Conservation (phyloP, 495 filamentous ascomycete genomes). For the Lepraria neglecta region DNA sequence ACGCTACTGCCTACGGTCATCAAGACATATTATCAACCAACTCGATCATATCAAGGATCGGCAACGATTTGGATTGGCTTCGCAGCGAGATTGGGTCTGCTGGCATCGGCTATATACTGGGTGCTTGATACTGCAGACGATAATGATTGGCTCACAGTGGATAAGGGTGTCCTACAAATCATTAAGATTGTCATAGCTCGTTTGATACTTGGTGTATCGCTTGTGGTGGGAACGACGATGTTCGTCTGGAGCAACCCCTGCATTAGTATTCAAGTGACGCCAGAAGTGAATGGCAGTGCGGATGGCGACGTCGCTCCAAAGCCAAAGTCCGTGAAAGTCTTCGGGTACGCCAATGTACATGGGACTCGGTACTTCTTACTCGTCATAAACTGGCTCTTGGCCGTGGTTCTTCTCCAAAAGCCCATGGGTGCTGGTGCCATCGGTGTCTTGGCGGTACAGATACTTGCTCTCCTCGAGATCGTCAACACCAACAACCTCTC, state of each 20-base stretch:
- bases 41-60: conserved; percentile 77
- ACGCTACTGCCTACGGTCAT: conserved; percentile 71
- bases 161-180: conserved; percentile 59
- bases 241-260: conserved; percentile 73
- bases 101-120: conserved; percentile 80
- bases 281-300: conserved; percentile 23
- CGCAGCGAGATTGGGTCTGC: conserved; percentile 67
- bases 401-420: conserved; percentile 76
- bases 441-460: conserved; percentile 72
- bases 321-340: conserved; percentile 61
- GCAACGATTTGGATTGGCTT: conserved; percentile 77
- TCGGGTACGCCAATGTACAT: conserved; percentile 87
- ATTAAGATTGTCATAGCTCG: conserved; percentile 70
- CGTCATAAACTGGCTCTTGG: conserved; percentile 66
- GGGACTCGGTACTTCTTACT: conserved; percentile 87
- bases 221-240: conserved; percentile 60
- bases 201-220: conserved; percentile 60
- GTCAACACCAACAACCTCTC: conserved; percentile 68
- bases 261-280: conserved; percentile 49
- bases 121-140: conserved; percentile 85
- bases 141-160: conserved; percentile 66
- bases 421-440: conserved; percentile 89
- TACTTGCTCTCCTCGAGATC: conserved; percentile 81
- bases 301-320: conserved; percentile 38
- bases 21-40: conserved; percentile 66